Evolutionary conservation across 345 rosid species (phyloP).

Genomic region (Toxicodendron radicans): DNA sequence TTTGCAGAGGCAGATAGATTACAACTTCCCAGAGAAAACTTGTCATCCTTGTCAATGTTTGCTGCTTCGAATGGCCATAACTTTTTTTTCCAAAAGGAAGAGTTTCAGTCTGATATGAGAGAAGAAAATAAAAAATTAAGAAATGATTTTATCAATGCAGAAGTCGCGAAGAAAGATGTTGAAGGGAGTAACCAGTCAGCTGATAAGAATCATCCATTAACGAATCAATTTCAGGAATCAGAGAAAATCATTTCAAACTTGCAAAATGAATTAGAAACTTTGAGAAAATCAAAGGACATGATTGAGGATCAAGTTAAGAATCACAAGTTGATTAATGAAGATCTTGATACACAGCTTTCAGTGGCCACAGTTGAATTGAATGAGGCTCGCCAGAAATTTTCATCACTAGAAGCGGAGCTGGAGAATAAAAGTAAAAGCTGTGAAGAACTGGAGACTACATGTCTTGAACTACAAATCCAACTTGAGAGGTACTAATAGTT

Average conservation of each 20-base stretch:
- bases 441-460: slow-evolving; percentile 46
- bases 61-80: slow-evolving; percentile 19
- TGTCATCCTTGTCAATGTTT: slow-evolving; percentile 14
- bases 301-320: slow-evolving; percentile 44
- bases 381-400: slow-evolving; percentile 36
- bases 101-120: slow-evolving; percentile 21
- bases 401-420: slow-evolving; percentile 44
- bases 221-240: slow-evolving; percentile 42
- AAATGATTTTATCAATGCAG: slow-evolving; percentile 23
- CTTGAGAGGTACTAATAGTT: slow-evolving; percentile 47
- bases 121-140: slow-evolving; percentile 39
- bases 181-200: slow-evolving; percentile 33
- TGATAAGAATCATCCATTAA: slow-evolving; percentile 25
- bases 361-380: slow-evolving; percentile 35
- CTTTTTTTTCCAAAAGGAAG: slow-evolving; percentile 27
- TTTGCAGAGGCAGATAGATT: slow-evolving; percentile 40
- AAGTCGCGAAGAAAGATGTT: slow-evolving; percentile 32
- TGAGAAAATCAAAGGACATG: slow-evolving; percentile 31
- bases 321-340: slow-evolving; percentile 35
- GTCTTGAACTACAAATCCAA: slow-evolving; percentile 48
- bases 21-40: slow-evolving; percentile 18
- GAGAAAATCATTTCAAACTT: slow-evolving; percentile 33
- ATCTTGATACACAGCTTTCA: slow-evolving; percentile 35
- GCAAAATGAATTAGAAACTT: slow-evolving; percentile 40
- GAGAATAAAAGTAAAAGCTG: slow-evolving; percentile 42